A percentile compares a stretch with the other conserved stretches of the same genome.
Conservation (phyloP, 1,284 basidiomycete species). For the Leccinum angustisporum region DNA sequence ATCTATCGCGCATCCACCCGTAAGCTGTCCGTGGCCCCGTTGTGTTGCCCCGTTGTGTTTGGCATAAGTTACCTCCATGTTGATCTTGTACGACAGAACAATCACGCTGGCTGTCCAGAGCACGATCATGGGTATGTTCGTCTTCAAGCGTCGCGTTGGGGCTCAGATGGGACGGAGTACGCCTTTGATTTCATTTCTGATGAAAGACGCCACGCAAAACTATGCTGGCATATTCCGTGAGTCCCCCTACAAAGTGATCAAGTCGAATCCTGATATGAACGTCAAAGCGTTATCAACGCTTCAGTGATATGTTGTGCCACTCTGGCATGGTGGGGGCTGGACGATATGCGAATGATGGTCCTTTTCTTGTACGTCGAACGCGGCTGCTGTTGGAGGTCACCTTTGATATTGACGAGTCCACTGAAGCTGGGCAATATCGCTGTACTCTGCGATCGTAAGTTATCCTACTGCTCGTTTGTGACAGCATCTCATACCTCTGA, state of each 20-base stretch:
- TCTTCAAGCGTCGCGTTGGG: slow-evolving; percentile 6
- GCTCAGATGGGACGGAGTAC: slow-evolving; percentile 13
- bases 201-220: slow-evolving; percentile 18
- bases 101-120: slow-evolving; percentile 11
- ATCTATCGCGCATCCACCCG: neutral
- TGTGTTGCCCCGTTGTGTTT: neutral
- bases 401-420: slow-evolving; percentile 2
- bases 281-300: neutral
- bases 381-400: neutral
- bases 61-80: neutral
- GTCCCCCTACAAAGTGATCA: slow-evolving; percentile 1
- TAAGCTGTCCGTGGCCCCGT: neutral
- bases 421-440: slow-evolving; percentile 14
- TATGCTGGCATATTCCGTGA: slow-evolving; percentile 18
- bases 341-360: neutral
- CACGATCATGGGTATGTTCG: slow-evolving; percentile 11
- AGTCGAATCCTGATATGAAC: neutral
- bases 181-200: slow-evolving; percentile 18
- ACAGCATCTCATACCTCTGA: neutral
- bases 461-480: neutral
- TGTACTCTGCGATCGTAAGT: slow-evolving; percentile 17
- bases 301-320: slow-evolving; percentile 9
- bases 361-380: slow-evolving; percentile 13
- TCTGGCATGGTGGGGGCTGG: slow-evolving; percentile 5
- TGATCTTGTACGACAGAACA: slow-evolving; percentile 9